Evolutionary conservation across 2,329 filamentous ascomycete species (phyloP).

Genomic region (Monilinia vaccinii-corymbosi): DNA sequence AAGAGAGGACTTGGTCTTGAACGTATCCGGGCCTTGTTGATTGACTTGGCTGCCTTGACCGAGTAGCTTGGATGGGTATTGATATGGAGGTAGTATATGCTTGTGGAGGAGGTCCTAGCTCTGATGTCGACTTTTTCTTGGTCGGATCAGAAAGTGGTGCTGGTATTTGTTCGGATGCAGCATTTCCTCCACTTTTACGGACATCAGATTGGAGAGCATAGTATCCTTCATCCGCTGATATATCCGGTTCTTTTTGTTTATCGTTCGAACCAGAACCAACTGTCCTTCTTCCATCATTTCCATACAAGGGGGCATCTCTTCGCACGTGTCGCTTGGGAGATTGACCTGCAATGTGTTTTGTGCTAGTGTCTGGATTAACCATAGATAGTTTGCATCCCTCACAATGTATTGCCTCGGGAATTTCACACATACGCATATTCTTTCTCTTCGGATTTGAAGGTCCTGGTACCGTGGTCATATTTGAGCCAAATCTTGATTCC

Average conservation of each 20-base stretch:
- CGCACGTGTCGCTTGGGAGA: background rate
- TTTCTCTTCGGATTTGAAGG: background rate
- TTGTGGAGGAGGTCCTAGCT: background rate
- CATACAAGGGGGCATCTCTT: background rate
- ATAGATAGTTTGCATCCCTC: background rate
- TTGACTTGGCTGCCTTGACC: background rate
- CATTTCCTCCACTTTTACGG: background rate
- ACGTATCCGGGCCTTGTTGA: background rate
- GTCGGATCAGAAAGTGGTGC: conserved; percentile 2
- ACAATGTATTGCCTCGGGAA: background rate
- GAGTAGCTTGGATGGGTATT: background rate
- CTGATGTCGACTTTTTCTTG: background rate
- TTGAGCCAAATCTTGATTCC: background rate
- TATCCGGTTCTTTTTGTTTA: background rate
- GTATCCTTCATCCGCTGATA: background rate
- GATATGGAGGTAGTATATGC: background rate
- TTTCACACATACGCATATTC: background rate
- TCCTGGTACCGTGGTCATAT: background rate
- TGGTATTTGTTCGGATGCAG: background rate
- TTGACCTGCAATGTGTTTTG: background rate
- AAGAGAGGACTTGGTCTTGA: background rate
- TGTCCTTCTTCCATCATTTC: background rate
- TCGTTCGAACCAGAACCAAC: background rate
- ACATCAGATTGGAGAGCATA: background rate
- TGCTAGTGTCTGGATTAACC: background rate